Evolutionary conservation across 2,329 filamentous ascomycete species (phyloP), one percentile per base, ranked within the genome.

Genomic region (Verticillium alfalfae): DNA sequence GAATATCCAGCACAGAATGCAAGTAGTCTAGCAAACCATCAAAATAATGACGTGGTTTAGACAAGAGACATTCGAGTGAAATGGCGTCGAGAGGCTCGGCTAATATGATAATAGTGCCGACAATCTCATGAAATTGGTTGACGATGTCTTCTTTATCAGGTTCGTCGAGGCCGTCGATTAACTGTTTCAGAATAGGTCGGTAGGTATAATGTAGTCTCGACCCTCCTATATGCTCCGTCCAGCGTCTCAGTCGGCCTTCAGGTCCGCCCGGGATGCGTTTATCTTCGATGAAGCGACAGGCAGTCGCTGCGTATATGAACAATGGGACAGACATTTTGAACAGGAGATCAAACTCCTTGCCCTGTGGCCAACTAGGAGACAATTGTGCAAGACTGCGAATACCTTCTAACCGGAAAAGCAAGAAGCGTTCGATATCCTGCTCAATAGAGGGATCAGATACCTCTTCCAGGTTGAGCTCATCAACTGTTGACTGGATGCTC

Each of bases 231-330:
- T 13, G 38, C 38, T 39, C 38, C 15, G 16, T 15, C 38, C 13
- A 39, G 13, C 7, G 13, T 39, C 15, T 5, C 13, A 73, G 60
- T 38, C 69, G 70, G 2, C 67, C 37, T 0, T 66, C 59, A 6
- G 69, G 70, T 4, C 67, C 49, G 1, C 67, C 66, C 2, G 38
- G 38, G n/a, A 37, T 57, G 13, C 56, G 60, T 10, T 56, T 58
- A 57, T 71, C 69, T 1, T 38, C 59, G 31, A 76, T 63, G 22
- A 74, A 71, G 0, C 67, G 69, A 49, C 68, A 72, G 6, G 69
- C 63, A 2, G 73, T 75, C 22, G 71, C 65, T 2, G 72, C 74
- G 56, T 69, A 73, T 57, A 76, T 75, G 61, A 76, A 76, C 1
- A 78, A 62, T 0, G 74, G 73, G 5, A 66, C 61, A 16, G 38